Percentiles rank a stretch among this genome's conserved stretches.
phyloP scores from a whole-genome alignment of 2,329 filamentous ascomycete genomes.

The Lecanicillium sp. region DNA sequence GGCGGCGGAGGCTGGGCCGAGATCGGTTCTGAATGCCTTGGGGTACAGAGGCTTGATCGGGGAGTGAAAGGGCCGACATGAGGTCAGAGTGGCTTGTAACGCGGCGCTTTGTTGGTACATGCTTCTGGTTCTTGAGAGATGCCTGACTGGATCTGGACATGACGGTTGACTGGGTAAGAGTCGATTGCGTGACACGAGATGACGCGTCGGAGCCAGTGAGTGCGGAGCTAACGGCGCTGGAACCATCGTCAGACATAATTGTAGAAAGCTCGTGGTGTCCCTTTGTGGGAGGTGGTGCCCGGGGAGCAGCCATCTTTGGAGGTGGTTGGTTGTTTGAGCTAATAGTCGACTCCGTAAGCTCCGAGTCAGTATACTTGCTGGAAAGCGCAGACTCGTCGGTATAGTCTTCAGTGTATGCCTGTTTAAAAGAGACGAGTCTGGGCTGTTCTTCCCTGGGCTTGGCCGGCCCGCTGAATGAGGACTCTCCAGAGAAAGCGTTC shows the following conservation, averaged over 20 bases:
- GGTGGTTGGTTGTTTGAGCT: constrained; percentile 9
- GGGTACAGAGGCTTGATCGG: constrained; percentile 49
- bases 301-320: constrained; percentile 27
- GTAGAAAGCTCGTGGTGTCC: constrained; percentile 52
- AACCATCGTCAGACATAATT: constrained; percentile 47
- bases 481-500: constrained; percentile 59
- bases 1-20: constrained; percentile 70
- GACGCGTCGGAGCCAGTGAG: constrained; percentile 40
- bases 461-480: constrained; percentile 40
- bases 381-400: constrained; percentile 18
- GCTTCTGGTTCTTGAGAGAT: constrained; percentile 32
- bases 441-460: constrained; percentile 41
- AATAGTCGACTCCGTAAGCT: constrained; percentile 1
- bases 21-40: constrained; percentile 64
- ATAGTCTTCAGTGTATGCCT: constrained; percentile 21
- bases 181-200: constrained; percentile 42
- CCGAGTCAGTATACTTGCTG: neutral
- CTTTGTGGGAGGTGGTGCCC: constrained; percentile 44
- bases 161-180: constrained; percentile 46
- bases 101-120: constrained; percentile 59
- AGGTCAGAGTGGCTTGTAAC: constrained; percentile 90
- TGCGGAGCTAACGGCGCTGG: constrained; percentile 28
- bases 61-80: constrained; percentile 82
- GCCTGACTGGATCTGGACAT: constrained; percentile 41
- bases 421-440: constrained; percentile 22